Base-by-base conservation (phyloP, 208 protist genomes). In the Acanthamoeba triangularis region DNA sequence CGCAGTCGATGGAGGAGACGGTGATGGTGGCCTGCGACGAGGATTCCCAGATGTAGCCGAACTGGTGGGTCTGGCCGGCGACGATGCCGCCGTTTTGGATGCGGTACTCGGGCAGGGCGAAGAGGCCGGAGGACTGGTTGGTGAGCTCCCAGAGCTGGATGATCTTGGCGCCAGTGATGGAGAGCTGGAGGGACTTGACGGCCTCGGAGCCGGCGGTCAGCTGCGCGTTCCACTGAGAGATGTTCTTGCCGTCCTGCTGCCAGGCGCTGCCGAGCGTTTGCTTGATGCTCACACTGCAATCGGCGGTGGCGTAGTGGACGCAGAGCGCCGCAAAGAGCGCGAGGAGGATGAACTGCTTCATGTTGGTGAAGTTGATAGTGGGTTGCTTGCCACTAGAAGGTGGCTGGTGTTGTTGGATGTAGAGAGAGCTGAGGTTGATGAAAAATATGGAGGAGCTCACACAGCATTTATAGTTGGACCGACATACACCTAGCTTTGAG, bases 151-250 rank as follows among this genome's bases (percentile, higher is more conserved):
- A 72, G 28, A 72, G 16, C 63, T 72, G 63, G n/a, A 33, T 72
- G 63, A 72, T 72, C 28, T 25, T 72, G 63, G 63, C 63, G 63
- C 63, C 63, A 18, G 63, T 72, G 63, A 72, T 72, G 63, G 63
- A 72, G 63, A 72, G 63, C 63, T 72, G 8, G 63, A 72, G 28
- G 8, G 63, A 72, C n/a, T 25, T 72, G 28, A 72, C 63, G 16
- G 63, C 63, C 63, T 72, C 28, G 16, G 63, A 72, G 63, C 63
- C n/a, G n/a, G 63, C 63, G 63, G 63, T 72, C 28, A 72, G 63
- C 28, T 35, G 28, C 8, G 63, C 63, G n/a, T 72, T 72, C 63
- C 63, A 72, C 63, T 72, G 63, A 18, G 63, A 72, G 28, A 72
- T 5, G 63, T 33, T 72, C 63, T 25, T 33, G 20, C 63, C 63